Base-by-base conservation (phyloP, 2,329 filamentous ascomycete species). In the Colletotrichum liriopes region DNA sequence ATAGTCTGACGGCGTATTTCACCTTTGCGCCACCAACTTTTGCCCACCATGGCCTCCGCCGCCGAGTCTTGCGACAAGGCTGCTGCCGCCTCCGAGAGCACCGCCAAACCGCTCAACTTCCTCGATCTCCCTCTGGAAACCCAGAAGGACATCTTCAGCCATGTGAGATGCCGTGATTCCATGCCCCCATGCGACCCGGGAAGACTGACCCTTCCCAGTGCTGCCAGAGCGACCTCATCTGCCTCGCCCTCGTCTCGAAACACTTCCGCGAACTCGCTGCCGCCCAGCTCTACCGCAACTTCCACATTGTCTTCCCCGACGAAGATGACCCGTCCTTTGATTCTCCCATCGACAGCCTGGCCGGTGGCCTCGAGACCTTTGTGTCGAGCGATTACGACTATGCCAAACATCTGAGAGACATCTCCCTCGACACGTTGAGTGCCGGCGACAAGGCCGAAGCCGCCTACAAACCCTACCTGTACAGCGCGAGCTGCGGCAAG, bases 371-470 rank as follows among this genome's bases (percentile, higher is more conserved):
- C 59, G 87, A 91, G 67, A 91, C 90, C 5, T 87, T 92, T 65
- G 88, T 86, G 39, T 89, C 89, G 0, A 92, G 90, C 82, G 86
- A 91, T 39, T 91, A 91, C 80, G 84, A 92, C 79, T 92, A 92
- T 80, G 88, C 88, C 35, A 81, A 86, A 73, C 86, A 91, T 76
- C 81, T 92, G 39, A 85, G 84, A 73, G 85, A 88, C 67, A 81
- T 92, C 47, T 85, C 83, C 41, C 83, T 92, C 72, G 89, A 91
- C 73, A 89, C 88, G 1, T 79, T 88, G 35, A 87, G 84, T 73
- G 82, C 84, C 12, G 88, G 88, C 11, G 78, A 82, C 64, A 88
- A 87, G 77, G 87, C 85, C n/a, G 87, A 90, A 74, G 77, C 81
- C 23, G 84, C 86, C 29, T 89, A 90, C 76, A 85, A 86, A 66